Base-by-base conservation (phyloP, 2,329 filamentous ascomycete genomes). In the Lasiodiplodia sp. region DNA sequence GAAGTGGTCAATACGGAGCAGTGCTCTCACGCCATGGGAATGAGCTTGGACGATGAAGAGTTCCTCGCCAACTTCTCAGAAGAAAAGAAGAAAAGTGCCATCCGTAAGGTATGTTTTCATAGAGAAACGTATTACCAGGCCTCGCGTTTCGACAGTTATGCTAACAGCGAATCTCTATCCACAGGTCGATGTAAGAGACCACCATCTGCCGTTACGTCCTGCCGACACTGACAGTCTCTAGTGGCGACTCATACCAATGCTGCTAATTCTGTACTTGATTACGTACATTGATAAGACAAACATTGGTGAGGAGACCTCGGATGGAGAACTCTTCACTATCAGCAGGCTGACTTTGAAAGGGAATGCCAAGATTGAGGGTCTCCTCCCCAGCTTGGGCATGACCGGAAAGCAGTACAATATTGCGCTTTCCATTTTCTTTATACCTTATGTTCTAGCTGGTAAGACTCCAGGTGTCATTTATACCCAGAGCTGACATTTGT, bases 371-470 rank as follows among this genome's bases (percentile, higher is more conserved):
- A 75, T 82, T 40, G 75, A 78, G 63, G 73, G 75, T 16, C 68
- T 78, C 10, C 71, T 71, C 18, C 70, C 69, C 18, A 70, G 73
- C 7, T 66, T 75, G 6, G 47, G 70, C 6, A 71, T 79, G 66
- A 44, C 56, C 12, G 88, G 87, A 1, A 87, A 89, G 53, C 81
- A 90, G 70, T 91, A 91, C 71, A 81, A 91, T 1, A 87, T 85
- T 0, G 87, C 87, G 0, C 73, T 90, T 51, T 90, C 88, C 0
- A 74, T 91, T 0, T 91, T 90, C 76, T 91, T 91, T 73, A 79
- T 81, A 44, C 76, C 78, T 0, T 83, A 82, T 63, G 78, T 80
- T 28, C 69, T 79, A 10, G 75, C 80, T 65, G 80, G 82, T 65
- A 65, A 28, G 49, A 38, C 6, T 37, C 18, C 11, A 14, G 2